phyloP scores from a whole-genome alignment of 768 basidiomycete species.

The Russula brevipes region DNA sequence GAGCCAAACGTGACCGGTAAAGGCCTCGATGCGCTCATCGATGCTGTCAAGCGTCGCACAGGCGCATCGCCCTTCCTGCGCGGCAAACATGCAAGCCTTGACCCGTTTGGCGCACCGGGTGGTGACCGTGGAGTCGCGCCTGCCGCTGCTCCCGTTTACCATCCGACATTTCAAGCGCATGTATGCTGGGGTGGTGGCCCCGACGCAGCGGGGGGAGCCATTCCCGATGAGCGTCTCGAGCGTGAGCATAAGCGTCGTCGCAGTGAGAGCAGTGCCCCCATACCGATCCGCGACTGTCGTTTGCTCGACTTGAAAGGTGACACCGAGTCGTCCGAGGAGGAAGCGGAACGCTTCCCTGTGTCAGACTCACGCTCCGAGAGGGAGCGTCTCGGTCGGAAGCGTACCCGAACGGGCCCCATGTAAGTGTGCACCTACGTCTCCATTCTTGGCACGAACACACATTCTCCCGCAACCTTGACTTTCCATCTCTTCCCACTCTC shows the following conservation, averaged over 20 bases:
- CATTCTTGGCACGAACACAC: conserved; percentile 6
- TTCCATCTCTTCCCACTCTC: background rate
- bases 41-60: conserved; percentile 45
- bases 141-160: conserved; percentile 26
- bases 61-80: conserved; percentile 46
- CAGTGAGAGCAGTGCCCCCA: conserved; percentile 9
- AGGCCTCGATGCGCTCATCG: conserved; percentile 45
- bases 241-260: conserved; percentile 14
- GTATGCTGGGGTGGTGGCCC: conserved; percentile 26
- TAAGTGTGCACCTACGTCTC: conserved; percentile 1
- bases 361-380: conserved; percentile 24
- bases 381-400: conserved; percentile 19
- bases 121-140: conserved; percentile 33
- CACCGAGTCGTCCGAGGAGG: conserved; percentile 15
- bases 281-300: conserved; percentile 11
- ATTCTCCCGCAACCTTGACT: background rate
- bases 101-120: conserved; percentile 42
- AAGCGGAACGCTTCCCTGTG: conserved; percentile 18
- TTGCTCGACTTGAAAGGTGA: conserved; percentile 11
- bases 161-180: conserved; percentile 32
- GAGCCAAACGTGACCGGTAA: conserved; percentile 44
- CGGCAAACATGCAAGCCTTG: conserved; percentile 47
- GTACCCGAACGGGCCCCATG: conserved; percentile 20
- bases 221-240: conserved; percentile 5
- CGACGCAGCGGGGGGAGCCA: background rate